phyloP scores from a whole-genome alignment of 2,329 filamentous ascomycete species.

The Fusarium piperis region DNA sequence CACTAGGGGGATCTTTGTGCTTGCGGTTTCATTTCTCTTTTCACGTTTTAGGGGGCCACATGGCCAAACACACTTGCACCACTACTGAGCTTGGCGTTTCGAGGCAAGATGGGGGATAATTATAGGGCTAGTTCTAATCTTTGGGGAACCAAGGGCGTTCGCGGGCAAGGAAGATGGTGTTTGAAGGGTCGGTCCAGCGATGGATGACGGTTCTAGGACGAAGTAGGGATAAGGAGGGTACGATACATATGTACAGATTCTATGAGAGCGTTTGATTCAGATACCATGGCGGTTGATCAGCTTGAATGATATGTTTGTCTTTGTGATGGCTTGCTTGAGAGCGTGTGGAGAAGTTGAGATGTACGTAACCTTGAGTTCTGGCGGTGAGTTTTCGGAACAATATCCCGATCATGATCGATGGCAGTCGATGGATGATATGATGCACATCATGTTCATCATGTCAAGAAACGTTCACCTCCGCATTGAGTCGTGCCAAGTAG shows the following conservation, averaged over 20 bases:
- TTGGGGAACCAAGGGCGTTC: constrained; percentile 37
- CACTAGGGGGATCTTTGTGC: constrained; percentile 17
- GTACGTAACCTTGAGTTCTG: background rate
- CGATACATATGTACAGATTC: constrained; percentile 38
- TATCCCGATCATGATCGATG: background rate
- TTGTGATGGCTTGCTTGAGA: background rate
- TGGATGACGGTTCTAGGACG: constrained; percentile 16
- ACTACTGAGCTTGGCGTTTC: constrained; percentile 40
- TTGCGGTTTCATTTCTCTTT: constrained; percentile 9
- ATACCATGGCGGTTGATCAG: background rate
- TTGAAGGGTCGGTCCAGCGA: constrained; percentile 12
- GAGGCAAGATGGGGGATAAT: constrained; percentile 30
- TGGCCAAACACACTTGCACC: constrained; percentile 29
- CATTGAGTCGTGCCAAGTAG: background rate
- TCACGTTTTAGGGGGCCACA: constrained; percentile 31
- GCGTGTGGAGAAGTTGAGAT: background rate
- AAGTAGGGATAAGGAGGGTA: constrained; percentile 19
- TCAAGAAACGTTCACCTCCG: background rate
- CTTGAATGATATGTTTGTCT: background rate
- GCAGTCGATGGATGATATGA: background rate
- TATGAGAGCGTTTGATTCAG: constrained; percentile 14
- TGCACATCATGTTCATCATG: constrained; percentile 1
- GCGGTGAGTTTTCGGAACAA: background rate
- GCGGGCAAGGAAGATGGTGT: constrained; percentile 6
- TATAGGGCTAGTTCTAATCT: constrained; percentile 28